Evolutionary conservation across 176 grass and related monocot species (phyloP), one percentile per base, ranked within the genome.

Genomic region (Cymbopogon citratus): DNA sequence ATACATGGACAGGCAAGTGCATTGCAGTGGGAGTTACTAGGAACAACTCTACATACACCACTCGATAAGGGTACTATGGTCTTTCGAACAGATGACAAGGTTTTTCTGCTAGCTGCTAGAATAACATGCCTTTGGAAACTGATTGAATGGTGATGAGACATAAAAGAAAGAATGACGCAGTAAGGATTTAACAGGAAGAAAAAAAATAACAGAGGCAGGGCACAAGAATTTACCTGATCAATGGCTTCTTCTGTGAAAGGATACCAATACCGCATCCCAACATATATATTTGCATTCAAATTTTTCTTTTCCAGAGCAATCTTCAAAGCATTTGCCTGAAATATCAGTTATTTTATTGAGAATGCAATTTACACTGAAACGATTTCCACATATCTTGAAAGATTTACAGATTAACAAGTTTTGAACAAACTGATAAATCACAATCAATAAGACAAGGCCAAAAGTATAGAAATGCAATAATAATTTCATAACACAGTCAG

Each of bases 251-350:
- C 31, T 5, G 88, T 98, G 71, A 94, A 98, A 16, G 95, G 95
- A 73, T 98, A 81, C 95, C 95, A 98, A 68, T 98, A 94, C 18
- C 95, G 81, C 95, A 98, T 98, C 61, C 92, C 95, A 73, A 98
- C 86, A 88, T 98, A 98, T 48, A 94, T 81, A 66, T 98, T 87
- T 67, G 86, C 92, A 45, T 91, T 75, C 71, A 98, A 69, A 59
- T 93, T 80, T 82, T 92, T 94, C 45, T 73, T 84, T 87, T 91
- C 51, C 71, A 98, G 86, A 27, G 84, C 78, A 77, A 82, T 13
- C 83, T 93, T 91, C 81, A 98, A 80, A 75, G 95, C 92, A 90
- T 89, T 78, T 61, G 88, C 92, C 95, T 98, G 84, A 73, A 87
- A 76, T 19, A 86, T 76, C 14, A 81, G 28, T 4, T 29, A 33